Evolutionary conservation across 331 rosid species (phyloP).

Genomic region (Quercus tomentella): DNA sequence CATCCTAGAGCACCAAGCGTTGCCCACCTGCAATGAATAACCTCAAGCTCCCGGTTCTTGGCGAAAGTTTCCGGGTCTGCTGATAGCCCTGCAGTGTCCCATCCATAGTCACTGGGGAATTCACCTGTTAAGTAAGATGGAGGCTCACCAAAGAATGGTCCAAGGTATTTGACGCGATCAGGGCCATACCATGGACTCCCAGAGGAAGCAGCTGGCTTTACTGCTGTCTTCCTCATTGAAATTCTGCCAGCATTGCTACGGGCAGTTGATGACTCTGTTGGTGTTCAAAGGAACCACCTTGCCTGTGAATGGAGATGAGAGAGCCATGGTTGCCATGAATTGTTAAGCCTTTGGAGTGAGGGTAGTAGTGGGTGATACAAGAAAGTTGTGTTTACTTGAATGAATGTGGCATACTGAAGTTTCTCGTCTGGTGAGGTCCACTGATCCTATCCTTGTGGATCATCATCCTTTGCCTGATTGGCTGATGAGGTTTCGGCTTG

Average conservation of each 20-base stretch:
- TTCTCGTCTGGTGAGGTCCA: slow-evolving; percentile 15
- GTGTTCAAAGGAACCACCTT: slow-evolving; percentile 19
- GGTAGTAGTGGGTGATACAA: not conserved
- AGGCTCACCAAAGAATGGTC: slow-evolving; percentile 39
- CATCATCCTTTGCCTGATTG: slow-evolving; percentile 19
- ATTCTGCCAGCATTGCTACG: slow-evolving; percentile 10
- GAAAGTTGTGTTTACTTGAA: not conserved
- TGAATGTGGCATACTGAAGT: not conserved
- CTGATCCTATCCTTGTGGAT: slow-evolving; percentile 21
- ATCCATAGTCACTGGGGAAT: slow-evolving; percentile 33
- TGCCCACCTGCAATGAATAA: slow-evolving; percentile 34
- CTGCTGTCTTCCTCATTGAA: slow-evolving; percentile 26
- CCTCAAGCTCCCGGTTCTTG: slow-evolving; percentile 21
- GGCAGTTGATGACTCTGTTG: slow-evolving; percentile 11
- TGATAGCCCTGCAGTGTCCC: slow-evolving; percentile 38
- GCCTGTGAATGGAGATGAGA: slow-evolving; percentile 35
- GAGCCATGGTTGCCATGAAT: slow-evolving; percentile 34
- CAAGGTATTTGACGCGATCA: slow-evolving; percentile 33
- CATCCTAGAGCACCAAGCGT: slow-evolving; percentile 41
- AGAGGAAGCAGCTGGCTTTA: slow-evolving; percentile 27
- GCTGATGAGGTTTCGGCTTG: not conserved
- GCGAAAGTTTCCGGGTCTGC: slow-evolving; percentile 9
- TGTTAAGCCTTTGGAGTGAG: not conserved
- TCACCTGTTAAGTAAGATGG: slow-evolving; percentile 37
- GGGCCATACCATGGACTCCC: slow-evolving; percentile 37